Evolutionary conservation across 495 filamentous ascomycete species (phyloP).

Genomic region (Aspergillus sclerotiicarbonarius): DNA sequence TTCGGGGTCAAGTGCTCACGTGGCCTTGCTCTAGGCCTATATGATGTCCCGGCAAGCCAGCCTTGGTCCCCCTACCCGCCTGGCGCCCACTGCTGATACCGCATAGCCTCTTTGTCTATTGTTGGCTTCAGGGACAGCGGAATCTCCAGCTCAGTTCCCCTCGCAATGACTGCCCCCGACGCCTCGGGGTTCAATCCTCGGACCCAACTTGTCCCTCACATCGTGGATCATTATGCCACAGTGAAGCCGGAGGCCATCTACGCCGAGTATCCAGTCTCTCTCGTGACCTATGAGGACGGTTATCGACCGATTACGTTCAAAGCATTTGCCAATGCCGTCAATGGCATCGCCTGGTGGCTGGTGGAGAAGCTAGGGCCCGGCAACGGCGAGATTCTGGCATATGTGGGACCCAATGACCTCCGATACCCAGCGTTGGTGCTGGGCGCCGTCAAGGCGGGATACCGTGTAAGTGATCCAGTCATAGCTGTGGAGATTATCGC

Average conservation of each 20-base stretch:
- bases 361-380: conserved; percentile 28
- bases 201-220: background rate
- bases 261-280: background rate
- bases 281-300: background rate
- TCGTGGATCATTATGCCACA: background rate
- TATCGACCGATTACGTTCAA: background rate
- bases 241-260: background rate
- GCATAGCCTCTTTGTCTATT: too few species aligned
- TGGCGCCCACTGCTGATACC: too few species aligned
- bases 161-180: background rate
- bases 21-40: too few species aligned
- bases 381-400: conserved; percentile 17
- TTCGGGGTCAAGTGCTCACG: too few species aligned
- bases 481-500: background rate
- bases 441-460: conserved; percentile 46
- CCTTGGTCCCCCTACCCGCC: too few species aligned
- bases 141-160: too few species aligned
- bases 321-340: conserved; percentile 14
- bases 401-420: conserved; percentile 44
- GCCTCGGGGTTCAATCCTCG: background rate
- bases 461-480: conserved; percentile 30
- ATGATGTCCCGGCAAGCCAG: too few species aligned
- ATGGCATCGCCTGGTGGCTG: conserved; percentile 34
- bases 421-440: conserved; percentile 36
- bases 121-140: too few species aligned